A percentile compares a stretch with the other conserved stretches of the same genome.
Evolutionary conservation across 139 green algal genomes (phyloP).

Genomic region (Dunaliella primolecta): DNA sequence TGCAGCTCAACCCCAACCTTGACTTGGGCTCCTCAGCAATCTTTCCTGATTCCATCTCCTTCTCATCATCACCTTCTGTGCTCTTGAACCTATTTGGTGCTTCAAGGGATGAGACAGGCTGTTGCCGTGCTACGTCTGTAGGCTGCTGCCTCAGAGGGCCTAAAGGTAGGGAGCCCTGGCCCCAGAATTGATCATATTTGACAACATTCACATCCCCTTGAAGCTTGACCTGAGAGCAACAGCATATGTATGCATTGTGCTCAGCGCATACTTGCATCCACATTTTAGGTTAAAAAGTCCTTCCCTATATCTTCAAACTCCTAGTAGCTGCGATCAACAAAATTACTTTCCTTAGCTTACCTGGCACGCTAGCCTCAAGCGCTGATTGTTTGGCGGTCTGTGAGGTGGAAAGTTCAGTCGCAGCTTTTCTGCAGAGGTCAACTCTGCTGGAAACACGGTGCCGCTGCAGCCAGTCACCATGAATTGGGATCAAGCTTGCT

Average conservation of each 20-base stretch:
- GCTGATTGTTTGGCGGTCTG: conserved; percentile 26
- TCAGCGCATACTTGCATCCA: neutral
- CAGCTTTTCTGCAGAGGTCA: conserved; percentile 2
- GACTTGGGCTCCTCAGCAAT: neutral
- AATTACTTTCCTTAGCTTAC: neutral
- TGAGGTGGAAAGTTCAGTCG: conserved; percentile 47
- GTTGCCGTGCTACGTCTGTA: neutral
- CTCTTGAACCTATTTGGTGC: neutral
- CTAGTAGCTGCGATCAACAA: too few relatives aligned
- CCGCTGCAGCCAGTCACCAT: neutral
- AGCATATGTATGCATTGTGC: neutral
- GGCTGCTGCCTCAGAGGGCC: neutral
- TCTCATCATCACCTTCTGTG: neutral
- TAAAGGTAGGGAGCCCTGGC: conserved; percentile 23
- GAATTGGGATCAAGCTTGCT: neutral
- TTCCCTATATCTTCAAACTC: neutral
- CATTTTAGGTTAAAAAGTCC: neutral
- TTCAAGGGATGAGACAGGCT: neutral
- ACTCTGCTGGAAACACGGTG: neutral
- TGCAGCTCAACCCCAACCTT: neutral
- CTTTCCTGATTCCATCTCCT: neutral
- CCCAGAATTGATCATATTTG: conserved; percentile 47
- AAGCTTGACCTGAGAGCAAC: conserved; percentile 25
- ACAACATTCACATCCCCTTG: conserved; percentile 19
- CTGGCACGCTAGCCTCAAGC: conserved; percentile 30